Evolutionary conservation across 2,329 filamentous ascomycete species (phyloP).

Genomic region (Pyrenophora graminea): DNA sequence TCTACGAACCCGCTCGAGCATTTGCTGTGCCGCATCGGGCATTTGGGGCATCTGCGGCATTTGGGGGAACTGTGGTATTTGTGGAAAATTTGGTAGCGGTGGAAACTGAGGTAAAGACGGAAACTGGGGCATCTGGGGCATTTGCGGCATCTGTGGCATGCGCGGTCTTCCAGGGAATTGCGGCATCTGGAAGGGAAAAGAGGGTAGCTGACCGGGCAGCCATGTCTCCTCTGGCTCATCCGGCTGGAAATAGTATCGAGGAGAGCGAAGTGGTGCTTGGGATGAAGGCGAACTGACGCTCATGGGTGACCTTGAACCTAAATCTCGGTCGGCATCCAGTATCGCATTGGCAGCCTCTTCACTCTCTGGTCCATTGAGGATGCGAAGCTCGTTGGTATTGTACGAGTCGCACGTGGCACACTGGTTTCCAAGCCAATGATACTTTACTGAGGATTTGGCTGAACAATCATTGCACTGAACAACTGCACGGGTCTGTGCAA

Average conservation of each 20-base stretch:
- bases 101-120: conserved; percentile 39
- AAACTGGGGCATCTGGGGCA: conserved; percentile 40
- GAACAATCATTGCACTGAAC: conserved; percentile 95
- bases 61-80: conserved; percentile 27
- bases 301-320: conserved; percentile 33
- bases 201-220: conserved; percentile 43
- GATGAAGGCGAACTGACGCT: conserved; percentile 41
- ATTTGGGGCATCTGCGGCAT: conserved; percentile 36
- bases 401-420: conserved; percentile 67
- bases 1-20: conserved; percentile 42
- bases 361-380: conserved; percentile 47
- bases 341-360: conserved; percentile 42
- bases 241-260: conserved; percentile 45
- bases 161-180: conserved; percentile 40
- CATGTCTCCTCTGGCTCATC: conserved; percentile 45
- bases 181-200: conserved; percentile 45
- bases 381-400: conserved; percentile 56
- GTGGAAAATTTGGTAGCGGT: conserved; percentile 37
- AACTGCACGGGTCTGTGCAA: conserved; percentile 76
- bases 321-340: conserved; percentile 33
- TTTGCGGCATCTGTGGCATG: conserved; percentile 38
- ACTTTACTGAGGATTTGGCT: conserved; percentile 80
- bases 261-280: conserved; percentile 38
- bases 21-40: conserved; percentile 41
- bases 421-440: conserved; percentile 94